phyloP scores from a whole-genome alignment of 2,329 filamentous ascomycete genomes.

The Trichoderma aggressivum region DNA sequence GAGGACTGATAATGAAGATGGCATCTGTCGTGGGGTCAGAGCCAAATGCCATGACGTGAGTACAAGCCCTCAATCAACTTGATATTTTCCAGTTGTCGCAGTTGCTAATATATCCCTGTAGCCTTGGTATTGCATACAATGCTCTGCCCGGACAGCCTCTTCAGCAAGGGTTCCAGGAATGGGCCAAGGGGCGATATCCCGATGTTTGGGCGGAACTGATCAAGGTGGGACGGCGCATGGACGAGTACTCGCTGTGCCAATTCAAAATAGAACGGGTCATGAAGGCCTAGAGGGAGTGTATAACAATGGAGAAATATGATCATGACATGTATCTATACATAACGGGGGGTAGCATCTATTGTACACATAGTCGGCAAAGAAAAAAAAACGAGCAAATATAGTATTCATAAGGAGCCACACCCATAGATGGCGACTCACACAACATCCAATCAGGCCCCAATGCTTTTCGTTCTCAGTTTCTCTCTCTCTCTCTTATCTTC shows the following conservation, averaged over 20 bases:
- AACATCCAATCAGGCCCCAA: background rate
- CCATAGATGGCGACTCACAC: background rate
- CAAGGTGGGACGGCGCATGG: slow-evolving; percentile 46
- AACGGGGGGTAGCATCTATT: slow-evolving; percentile 32
- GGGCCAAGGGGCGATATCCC: slow-evolving; percentile 68
- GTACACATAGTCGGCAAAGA: slow-evolving; percentile 31
- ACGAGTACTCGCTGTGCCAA: slow-evolving; percentile 43
- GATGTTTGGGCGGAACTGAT: slow-evolving; percentile 66
- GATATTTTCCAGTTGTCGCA: background rate
- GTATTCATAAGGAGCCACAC: background rate
- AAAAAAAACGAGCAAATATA: background rate
- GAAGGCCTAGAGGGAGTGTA: slow-evolving; percentile 41
- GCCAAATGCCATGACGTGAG: slow-evolving; percentile 70
- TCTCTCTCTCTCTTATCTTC: slow-evolving; percentile 2
- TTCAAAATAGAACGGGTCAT: slow-evolving; percentile 50
- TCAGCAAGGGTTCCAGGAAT: slow-evolving; percentile 69
- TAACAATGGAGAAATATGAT: slow-evolving; percentile 30
- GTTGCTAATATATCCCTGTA: slow-evolving; percentile 35
- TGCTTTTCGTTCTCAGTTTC: background rate
- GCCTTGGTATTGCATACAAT: slow-evolving; percentile 74
- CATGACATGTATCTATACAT: slow-evolving; percentile 35
- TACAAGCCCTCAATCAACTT: slow-evolving; percentile 25
- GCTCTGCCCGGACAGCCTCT: slow-evolving; percentile 61
- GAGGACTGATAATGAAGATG: slow-evolving; percentile 63
- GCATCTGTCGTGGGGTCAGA: slow-evolving; percentile 61